Percentiles rank a stretch among this genome's conserved stretches.
These are phyloP conservation scores for Trichophyton verrucosum DNA, from an alignment of 2,329 filamentous ascomycete species.

Conservation along the genomic window DNA sequence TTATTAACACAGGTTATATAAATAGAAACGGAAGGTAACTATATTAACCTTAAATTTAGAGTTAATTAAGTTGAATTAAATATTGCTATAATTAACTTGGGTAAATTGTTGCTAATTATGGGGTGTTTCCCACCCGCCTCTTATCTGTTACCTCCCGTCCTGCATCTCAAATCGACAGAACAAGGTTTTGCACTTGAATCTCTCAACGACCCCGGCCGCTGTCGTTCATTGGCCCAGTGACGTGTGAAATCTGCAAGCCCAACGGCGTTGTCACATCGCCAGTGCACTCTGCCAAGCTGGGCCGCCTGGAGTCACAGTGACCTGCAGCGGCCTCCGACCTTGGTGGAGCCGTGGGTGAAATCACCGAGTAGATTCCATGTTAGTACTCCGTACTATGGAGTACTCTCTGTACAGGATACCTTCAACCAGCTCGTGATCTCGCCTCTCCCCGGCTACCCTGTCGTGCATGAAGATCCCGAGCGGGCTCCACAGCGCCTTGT, in stretches of 20 bases:
- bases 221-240: neutral
- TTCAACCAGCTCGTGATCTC: neutral
- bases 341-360: neutral
- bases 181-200: neutral
- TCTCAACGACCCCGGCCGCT: neutral
- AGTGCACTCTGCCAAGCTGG: neutral
- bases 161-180: too few species aligned
- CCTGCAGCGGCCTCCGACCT: neutral
- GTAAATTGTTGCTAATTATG: conserved; percentile 2
- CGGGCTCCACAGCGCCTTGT: neutral
- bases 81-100: neutral
- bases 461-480: neutral
- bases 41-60: neutral
- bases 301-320: neutral
- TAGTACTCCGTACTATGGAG: too few species aligned
- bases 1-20: neutral
- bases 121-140: neutral
- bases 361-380: neutral
- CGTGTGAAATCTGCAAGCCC: neutral
- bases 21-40: neutral
- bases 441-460: neutral
- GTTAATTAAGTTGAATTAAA: neutral
- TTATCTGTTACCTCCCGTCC: too few species aligned
- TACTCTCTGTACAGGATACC: neutral
- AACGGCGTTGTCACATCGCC: neutral